Conservation (phyloP, 2,329 filamentous ascomycete species). For the Kalmusia sp. region DNA sequence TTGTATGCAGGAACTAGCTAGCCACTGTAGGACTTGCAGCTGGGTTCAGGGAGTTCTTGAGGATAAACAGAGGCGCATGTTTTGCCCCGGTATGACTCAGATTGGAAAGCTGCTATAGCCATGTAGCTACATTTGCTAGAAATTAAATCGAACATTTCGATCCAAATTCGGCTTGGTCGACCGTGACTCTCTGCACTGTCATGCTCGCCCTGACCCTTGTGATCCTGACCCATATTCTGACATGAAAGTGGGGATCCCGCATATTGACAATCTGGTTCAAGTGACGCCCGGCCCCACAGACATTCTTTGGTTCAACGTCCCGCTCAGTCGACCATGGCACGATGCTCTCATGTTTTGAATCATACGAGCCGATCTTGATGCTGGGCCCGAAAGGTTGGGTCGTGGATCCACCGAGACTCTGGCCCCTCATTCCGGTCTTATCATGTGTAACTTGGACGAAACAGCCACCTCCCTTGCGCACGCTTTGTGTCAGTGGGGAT, state of each 20-base stretch:
- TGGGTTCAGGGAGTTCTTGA: neutral
- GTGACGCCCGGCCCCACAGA: too few relatives aligned
- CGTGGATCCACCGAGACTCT: neutral
- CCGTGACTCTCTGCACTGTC: too few relatives aligned
- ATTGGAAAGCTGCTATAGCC: neutral
- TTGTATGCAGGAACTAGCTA: conserved; percentile 5
- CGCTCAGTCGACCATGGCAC: neutral
- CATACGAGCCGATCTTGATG: neutral
- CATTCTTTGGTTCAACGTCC: too few relatives aligned
- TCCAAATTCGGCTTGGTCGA: neutral
- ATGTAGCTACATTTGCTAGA: conserved; percentile 2
- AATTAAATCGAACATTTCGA: neutral
- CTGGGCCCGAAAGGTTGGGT: neutral
- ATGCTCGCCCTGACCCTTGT: too few relatives aligned
- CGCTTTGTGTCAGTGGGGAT: too few relatives aligned
- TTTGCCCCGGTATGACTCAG: neutral
- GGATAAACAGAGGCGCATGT: neutral
- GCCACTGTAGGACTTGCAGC: neutral
- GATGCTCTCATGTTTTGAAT: neutral
- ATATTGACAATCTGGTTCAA: too few relatives aligned
- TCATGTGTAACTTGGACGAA: too few relatives aligned
- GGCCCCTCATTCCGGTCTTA: too few relatives aligned
- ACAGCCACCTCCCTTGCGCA: too few relatives aligned
- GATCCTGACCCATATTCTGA: too few relatives aligned
- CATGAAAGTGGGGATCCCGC: too few relatives aligned